Base-by-base conservation (phyloP, 2,329 filamentous ascomycete species). In the Colletotrichum zoysiae region DNA sequence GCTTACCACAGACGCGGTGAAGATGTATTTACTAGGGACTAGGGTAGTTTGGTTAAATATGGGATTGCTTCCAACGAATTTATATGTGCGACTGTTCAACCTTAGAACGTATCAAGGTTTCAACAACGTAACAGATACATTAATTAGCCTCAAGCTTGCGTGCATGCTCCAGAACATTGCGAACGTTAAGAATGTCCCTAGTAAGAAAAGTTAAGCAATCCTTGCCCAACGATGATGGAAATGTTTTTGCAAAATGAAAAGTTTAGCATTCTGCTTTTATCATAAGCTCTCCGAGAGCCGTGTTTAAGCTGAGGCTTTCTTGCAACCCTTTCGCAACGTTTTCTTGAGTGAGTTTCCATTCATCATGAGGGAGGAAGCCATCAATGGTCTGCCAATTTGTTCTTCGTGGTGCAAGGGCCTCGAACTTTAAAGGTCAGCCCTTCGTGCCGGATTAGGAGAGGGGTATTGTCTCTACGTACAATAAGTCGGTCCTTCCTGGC, bases 31-130 rank as follows among this genome's bases (percentile, higher is more conserved):
- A 30, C 30, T 30, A 30, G 30, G 30, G 30, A 30, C 30, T 30
- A 88, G 89, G 73, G 88, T 76, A 2, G 81, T 83, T 64, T 84
- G 78, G 77, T 89, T 87, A 80, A 89, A 89, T 67, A 83, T 67
- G 74, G 86, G 82, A 74, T 85, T 85, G 77, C 85, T 84, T 30
- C 86, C 87, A 65, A 87, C 83, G 80, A 79, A 85, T 11, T 82
- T 84, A 69, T 89, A 87, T 1, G 79, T 75, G 35, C 86, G 86
- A 51, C 83, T 86, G 33, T 2, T 33, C 30, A 58, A 18, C 11
- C 11, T 46, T 26, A 58, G 9, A 18, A 38, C 26, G 16, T 11
- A 20, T 35, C 14, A 9, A n/a, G n/a, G 18, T 12, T 56, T n/a
- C 8, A 6, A 35, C 16, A 7, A 44, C 16, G 53, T 42, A 14